Percentiles rank a stretch among this genome's conserved stretches.
Conservation (phyloP, 768 basidiomycete species). For the Kwoniella sp. region DNA sequence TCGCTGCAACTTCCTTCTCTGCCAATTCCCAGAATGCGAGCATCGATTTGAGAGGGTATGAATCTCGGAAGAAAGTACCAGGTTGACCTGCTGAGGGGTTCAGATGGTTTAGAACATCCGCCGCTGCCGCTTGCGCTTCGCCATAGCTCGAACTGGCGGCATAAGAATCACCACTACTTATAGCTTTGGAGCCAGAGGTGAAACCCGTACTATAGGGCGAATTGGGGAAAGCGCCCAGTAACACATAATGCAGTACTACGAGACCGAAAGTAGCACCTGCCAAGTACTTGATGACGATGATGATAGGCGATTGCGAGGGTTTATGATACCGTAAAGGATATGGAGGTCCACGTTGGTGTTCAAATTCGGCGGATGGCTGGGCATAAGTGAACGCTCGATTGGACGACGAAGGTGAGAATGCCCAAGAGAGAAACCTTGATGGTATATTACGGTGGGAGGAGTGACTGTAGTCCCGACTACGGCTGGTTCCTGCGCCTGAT, state of each 20-base stretch:
- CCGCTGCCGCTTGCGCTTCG: constrained; percentile 5
- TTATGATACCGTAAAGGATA: background rate
- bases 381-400: background rate
- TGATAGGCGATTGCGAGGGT: background rate
- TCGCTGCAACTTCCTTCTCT: constrained; percentile 31
- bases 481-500: background rate
- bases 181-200: constrained; percentile 1
- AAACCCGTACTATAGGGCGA: constrained; percentile 20
- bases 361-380: background rate
- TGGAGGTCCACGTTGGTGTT: background rate
- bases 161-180: background rate
- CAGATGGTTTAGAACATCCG: constrained; percentile 10
- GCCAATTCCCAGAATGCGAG: constrained; percentile 38
- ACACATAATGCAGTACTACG: constrained; percentile 24
- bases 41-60: constrained; percentile 34
- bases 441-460: background rate
- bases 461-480: background rate
- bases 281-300: constrained; percentile 24
- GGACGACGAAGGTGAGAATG: background rate
- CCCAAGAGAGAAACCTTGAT: background rate
- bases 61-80: constrained; percentile 43
- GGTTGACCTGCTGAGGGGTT: constrained; percentile 27
- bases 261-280: constrained; percentile 4
- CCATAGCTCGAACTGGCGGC: background rate
- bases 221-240: constrained; percentile 31